These are phyloP conservation scores for Alternaria dauci DNA, from an alignment of 2,329 filamentous ascomycete species.

Conservation along the genomic window DNA sequence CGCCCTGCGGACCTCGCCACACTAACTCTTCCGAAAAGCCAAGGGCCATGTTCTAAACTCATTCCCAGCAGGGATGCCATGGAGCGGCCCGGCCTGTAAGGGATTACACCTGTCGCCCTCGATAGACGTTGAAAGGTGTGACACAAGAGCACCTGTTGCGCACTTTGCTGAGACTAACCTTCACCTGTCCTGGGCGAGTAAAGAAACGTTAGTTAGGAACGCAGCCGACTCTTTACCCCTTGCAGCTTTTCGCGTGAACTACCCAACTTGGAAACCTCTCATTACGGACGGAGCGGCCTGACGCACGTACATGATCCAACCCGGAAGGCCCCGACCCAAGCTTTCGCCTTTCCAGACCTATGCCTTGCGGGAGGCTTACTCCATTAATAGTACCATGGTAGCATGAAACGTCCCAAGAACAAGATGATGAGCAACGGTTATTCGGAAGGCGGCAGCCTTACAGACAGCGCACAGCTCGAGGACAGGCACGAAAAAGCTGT, in stretches of 20 bases:
- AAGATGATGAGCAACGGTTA: conserved; percentile 7
- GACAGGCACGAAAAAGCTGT: neutral
- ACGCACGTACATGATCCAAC: neutral
- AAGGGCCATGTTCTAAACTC: neutral
- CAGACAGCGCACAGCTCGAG: neutral
- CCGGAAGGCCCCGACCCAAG: conserved; percentile 3
- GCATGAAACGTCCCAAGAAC: neutral
- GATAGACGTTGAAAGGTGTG: neutral
- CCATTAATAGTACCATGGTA: conserved; percentile 14
- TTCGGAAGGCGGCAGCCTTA: conserved; percentile 1
- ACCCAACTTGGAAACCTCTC: neutral
- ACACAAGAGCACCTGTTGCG: neutral
- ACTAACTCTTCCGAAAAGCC: conserved; percentile 1
- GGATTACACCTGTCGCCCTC: conserved; percentile 1
- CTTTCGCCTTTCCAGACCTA: conserved; percentile 3
- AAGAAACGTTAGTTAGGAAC: neutral
- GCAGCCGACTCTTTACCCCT: neutral
- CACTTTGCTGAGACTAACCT: neutral
- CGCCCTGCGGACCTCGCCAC: conserved; percentile 8
- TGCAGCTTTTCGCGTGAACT: neutral
- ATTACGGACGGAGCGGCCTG: neutral
- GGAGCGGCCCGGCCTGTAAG: conserved; percentile 11
- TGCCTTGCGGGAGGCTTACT: neutral
- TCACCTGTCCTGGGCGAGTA: neutral
- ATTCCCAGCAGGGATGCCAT: conserved; percentile 10